Percentiles rank a stretch among this genome's conserved stretches.
phyloP scores from a whole-genome alignment of 1,284 basidiomycete species.

The Dichomitus squalens region DNA sequence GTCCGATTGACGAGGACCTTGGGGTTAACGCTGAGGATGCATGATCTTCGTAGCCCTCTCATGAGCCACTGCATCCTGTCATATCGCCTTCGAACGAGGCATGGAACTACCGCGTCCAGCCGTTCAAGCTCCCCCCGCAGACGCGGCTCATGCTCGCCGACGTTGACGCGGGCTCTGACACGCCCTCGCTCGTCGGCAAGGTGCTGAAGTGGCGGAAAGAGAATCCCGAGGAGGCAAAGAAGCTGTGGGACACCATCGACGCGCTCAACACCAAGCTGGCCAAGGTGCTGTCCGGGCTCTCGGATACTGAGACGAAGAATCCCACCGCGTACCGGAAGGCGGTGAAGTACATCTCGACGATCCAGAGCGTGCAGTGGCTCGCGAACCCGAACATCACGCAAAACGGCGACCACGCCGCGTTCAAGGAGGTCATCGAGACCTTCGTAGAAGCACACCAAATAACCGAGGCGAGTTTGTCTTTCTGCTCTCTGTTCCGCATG shows the following conservation, averaged over 20 bases:
- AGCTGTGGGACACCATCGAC: conserved; percentile 74
- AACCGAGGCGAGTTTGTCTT: conserved; percentile 50
- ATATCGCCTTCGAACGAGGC: conserved; percentile 61
- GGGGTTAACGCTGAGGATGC: not conserved
- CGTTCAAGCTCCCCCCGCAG: conserved; percentile 81
- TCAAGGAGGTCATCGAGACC: conserved; percentile 45
- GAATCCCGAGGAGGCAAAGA: conserved; percentile 56
- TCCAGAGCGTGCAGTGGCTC: conserved; percentile 63
- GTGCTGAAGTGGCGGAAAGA: conserved; percentile 86
- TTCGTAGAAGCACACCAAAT: conserved; percentile 59
- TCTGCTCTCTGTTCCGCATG: not conserved
- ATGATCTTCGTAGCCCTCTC: not conserved
- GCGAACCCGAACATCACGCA: conserved; percentile 52
- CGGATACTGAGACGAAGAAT: conserved; percentile 48
- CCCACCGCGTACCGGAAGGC: conserved; percentile 51
- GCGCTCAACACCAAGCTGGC: conserved; percentile 62
- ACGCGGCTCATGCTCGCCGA: conserved; percentile 88
- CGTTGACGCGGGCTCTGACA: conserved; percentile 92
- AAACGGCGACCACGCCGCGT: conserved; percentile 32
- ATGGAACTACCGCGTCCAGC: conserved; percentile 70
- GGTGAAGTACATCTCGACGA: conserved; percentile 61
- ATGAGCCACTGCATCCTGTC: conserved; percentile 43
- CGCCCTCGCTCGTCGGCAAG: conserved; percentile 87
- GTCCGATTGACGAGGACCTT: not conserved
- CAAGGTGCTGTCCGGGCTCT: conserved; percentile 51